phyloP scores from a whole-genome alignment of 768 basidiomycete genomes.

The Dacryopinax primogenitus region DNA sequence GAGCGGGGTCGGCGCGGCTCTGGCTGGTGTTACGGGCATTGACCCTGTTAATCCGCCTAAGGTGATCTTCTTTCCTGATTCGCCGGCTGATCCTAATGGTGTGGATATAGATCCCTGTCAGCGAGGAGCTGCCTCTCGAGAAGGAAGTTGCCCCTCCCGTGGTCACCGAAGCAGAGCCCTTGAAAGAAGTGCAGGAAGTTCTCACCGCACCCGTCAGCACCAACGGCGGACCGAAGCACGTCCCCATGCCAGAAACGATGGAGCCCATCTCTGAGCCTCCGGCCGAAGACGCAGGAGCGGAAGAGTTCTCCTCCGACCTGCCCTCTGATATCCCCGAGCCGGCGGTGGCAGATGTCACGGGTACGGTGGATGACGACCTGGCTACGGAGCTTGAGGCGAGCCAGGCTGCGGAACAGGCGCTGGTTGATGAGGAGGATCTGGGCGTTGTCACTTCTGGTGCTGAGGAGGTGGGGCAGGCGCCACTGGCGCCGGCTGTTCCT shows the following conservation, averaged over 20 bases:
- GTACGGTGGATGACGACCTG: not conserved
- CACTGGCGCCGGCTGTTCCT: not conserved
- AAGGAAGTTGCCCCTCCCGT: not conserved
- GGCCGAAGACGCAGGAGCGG: not conserved
- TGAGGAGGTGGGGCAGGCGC: not conserved
- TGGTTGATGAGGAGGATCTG: not conserved
- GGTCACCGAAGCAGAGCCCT: not conserved
- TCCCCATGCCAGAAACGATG: not conserved
- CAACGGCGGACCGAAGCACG: not conserved
- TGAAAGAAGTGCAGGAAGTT: no score
- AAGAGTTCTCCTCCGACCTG: not conserved
- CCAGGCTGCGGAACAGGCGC: not conserved
- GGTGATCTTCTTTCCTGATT: not conserved
- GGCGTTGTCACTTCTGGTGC: not conserved
- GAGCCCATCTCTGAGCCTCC: not conserved
- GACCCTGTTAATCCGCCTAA: not conserved
- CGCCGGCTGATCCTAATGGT: not conserved
- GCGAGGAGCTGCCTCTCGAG: not conserved
- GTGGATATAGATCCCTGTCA: not conserved
- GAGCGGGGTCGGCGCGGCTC: not conserved
- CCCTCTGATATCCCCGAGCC: not conserved
- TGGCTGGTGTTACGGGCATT: not conserved
- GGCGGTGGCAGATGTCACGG: not conserved
- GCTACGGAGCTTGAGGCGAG: slow-evolving; percentile 4
- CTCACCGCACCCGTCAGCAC: not conserved